A percentile compares a stretch with the other conserved stretches of the same genome.
phyloP scores from a whole-genome alignment of 192 early-diverging fungal genomes.

The Allomyces macrogynus region DNA sequence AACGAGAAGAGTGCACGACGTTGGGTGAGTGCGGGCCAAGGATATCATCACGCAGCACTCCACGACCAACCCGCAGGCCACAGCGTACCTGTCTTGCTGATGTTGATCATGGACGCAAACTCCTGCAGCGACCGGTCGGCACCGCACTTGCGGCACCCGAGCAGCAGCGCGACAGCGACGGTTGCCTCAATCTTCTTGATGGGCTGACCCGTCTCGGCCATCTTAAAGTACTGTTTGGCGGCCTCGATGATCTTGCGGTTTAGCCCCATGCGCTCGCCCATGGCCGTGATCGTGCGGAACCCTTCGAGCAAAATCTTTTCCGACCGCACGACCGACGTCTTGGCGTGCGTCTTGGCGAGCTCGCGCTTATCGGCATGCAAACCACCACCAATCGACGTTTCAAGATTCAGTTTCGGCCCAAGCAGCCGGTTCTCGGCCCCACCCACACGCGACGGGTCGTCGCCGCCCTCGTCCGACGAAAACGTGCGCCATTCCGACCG shows the following conservation, averaged over 20 bases:
- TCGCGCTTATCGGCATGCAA: constrained; percentile 51
- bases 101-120: constrained; percentile 68
- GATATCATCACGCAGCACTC: constrained; percentile 4
- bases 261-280: constrained; percentile 64
- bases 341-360: constrained; percentile 50
- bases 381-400: constrained; percentile 65
- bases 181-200: constrained; percentile 63
- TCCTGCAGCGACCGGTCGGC: constrained; percentile 84
- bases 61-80: constrained; percentile 50
- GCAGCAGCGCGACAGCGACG: constrained; percentile 78
- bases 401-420: constrained; percentile 47
- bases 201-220: constrained; percentile 61
- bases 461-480: constrained; percentile 63
- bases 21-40: no score
- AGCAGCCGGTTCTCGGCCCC: constrained; percentile 55
- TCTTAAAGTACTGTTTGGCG: constrained; percentile 74
- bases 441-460: constrained; percentile 82
- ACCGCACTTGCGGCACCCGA: constrained; percentile 68
- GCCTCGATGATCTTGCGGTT: constrained; percentile 47
- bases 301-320: constrained; percentile 53
- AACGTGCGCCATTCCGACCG: constrained; percentile 95
- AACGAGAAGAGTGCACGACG: no score
- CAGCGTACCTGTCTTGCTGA: constrained; percentile 87
- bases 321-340: constrained; percentile 45
- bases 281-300: constrained; percentile 53